Base-by-base conservation (phyloP, 75 land plant species). In the Selaginella moellendorffii region DNA sequence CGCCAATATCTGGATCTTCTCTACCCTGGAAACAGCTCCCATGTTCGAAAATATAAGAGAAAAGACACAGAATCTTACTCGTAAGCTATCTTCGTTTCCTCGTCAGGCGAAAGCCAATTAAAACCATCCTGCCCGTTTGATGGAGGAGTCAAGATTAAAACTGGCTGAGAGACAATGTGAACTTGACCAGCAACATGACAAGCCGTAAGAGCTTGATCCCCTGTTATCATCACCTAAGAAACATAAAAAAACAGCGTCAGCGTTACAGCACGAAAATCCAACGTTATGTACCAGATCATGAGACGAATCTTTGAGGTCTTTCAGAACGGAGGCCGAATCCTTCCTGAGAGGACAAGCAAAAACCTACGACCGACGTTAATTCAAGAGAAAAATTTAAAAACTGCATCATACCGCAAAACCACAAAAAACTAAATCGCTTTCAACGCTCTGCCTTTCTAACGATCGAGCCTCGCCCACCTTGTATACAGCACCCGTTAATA, bases 121-220 rank as follows among this genome's bases (percentile, higher is more conserved):
- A 78, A 89, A 14, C 10, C 5, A 2, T 59, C 81, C 54, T 58
- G 69, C 51, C 61, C 71, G 54, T 17, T 36, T 29, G 42, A 22
- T 56, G 29, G 67, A 56, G 73, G 62, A 62, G 79, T 58, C 54
- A 95, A 79, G 56, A 95, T 89, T 31, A 89, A 71, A 28, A 80
- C 63, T 51, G 87, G 82, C 26, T 80, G 80, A 30, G 87, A 76
- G 17, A 88, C 72, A 65, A 93, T 93, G 72, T 93, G 80, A 31
- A 88, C 96, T 83, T 88, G 96, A 59, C 81, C 66, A 66, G 90
- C 95, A 66, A 93, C 98, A 79, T 93, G 87, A 65, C 99, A 89
- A n/a, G 99, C 99, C 58, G 96, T 95, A 63, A 95, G 69, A 31
- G 99, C 99, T 78, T 95, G 99, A 73, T 95, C 99, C 22, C 99